A percentile compares a stretch with the other conserved stretches of the same genome.
Conservation (phyloP, 345 rosid genomes). For the Turritis glabra region DNA sequence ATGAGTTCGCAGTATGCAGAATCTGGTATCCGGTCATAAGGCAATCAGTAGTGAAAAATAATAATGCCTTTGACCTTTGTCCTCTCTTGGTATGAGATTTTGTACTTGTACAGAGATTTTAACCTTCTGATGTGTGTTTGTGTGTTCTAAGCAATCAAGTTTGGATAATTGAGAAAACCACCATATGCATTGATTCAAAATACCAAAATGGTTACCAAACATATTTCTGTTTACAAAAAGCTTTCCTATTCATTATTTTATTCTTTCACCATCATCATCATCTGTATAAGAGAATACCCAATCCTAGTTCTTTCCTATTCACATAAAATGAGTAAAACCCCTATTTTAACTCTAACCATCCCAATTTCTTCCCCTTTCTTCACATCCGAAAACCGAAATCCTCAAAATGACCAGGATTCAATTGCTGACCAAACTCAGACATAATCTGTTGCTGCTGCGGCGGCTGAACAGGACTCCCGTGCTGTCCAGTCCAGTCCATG, state of each 20-base stretch:
- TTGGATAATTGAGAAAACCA: not conserved
- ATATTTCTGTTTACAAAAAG: slow-evolving; percentile 21
- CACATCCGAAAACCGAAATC: slow-evolving; percentile 35
- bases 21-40: slow-evolving; percentile 10
- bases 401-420: slow-evolving; percentile 25
- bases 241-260: slow-evolving; percentile 12
- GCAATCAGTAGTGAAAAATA: slow-evolving; percentile 6
- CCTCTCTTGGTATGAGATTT: slow-evolving; percentile 2
- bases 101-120: not conserved
- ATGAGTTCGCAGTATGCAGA: not conserved
- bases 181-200: slow-evolving; percentile 13
- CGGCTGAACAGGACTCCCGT: slow-evolving; percentile 24
- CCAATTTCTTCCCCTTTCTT: not conserved
- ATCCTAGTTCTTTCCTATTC: slow-evolving; percentile 29
- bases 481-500: slow-evolving; percentile 33
- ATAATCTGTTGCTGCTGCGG: slow-evolving; percentile 16
- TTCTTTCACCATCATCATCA: slow-evolving; percentile 20
- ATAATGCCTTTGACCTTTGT: slow-evolving; percentile 29
- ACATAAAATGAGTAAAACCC: slow-evolving; percentile 32
- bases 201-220: slow-evolving; percentile 21
- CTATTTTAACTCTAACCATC: not conserved
- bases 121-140: slow-evolving; percentile 11
- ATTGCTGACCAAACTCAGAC: slow-evolving; percentile 26
- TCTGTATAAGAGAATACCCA: slow-evolving; percentile 25
- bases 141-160: slow-evolving; percentile 5